Conservation (phyloP, 306 rosid species). For the Corylus avellana region DNA sequence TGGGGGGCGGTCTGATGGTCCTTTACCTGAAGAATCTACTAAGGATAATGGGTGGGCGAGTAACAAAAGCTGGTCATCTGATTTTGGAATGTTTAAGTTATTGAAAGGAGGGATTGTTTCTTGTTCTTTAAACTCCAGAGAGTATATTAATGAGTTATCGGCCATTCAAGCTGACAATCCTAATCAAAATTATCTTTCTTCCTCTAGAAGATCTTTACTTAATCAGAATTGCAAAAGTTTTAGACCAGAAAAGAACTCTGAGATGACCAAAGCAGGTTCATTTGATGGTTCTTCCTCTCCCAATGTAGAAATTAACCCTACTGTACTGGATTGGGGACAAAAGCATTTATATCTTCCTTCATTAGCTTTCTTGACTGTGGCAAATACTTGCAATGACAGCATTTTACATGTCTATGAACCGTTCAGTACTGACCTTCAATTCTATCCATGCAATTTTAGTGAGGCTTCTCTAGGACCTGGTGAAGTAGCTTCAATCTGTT, state of each 20-base stretch:
- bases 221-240: slow-evolving; percentile 49
- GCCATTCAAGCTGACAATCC: slow-evolving; percentile 49
- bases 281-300: slow-evolving; percentile 53
- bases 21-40: slow-evolving; percentile 45
- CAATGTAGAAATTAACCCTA: slow-evolving; percentile 63
- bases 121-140: slow-evolving; percentile 71
- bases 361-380: slow-evolving; percentile 66
- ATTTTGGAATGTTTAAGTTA: slow-evolving; percentile 75
- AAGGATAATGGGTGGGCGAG: slow-evolving; percentile 44
- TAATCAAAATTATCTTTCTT: slow-evolving; percentile 47
- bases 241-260: slow-evolving; percentile 40
- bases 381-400: slow-evolving; percentile 74
- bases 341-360: slow-evolving; percentile 69
- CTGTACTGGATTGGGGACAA: slow-evolving; percentile 81
- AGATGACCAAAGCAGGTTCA: slow-evolving; percentile 46
- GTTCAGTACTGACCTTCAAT: slow-evolving; percentile 80
- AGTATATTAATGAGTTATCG: slow-evolving; percentile 47
- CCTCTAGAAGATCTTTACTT: slow-evolving; percentile 50
- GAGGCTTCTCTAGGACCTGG: slow-evolving; percentile 73
- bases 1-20: slow-evolving; percentile 37
- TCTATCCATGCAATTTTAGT: slow-evolving; percentile 87
- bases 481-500: slow-evolving; percentile 65
- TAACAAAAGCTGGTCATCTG: slow-evolving; percentile 74
- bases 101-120: slow-evolving; percentile 67
- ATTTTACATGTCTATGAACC: slow-evolving; percentile 82